These are phyloP conservation scores for Pichia sp. DNA, from an alignment of 1,139 yeast genomes.

Conservation along the genomic window DNA sequence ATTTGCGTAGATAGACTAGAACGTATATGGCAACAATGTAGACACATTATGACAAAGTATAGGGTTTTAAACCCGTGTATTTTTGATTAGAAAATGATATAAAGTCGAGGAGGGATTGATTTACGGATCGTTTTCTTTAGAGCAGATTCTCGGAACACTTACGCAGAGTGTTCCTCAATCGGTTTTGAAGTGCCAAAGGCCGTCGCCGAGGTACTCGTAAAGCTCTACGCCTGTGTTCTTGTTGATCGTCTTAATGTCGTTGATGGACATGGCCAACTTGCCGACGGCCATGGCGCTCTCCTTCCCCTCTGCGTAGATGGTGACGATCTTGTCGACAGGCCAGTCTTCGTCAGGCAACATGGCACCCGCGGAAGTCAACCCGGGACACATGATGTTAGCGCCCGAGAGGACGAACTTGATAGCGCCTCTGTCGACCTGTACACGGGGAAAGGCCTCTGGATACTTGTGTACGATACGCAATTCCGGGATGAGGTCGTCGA, in stretches of 20 bases:
- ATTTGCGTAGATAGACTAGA: background rate
- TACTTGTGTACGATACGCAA: conserved; percentile 75
- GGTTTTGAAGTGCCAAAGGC: conserved; percentile 61
- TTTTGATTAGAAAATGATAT: background rate
- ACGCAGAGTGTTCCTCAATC: no score
- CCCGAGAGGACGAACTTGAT: conserved; percentile 91
- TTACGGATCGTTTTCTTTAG: no score
- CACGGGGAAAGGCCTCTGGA: conserved; percentile 77
- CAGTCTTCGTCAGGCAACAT: conserved; percentile 66
- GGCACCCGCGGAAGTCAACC: conserved; percentile 89
- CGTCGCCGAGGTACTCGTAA: conserved; percentile 85
- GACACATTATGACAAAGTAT: no score
- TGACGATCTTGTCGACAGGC: conserved; percentile 66
- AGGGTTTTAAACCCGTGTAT: no score
- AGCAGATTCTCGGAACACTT: no score
- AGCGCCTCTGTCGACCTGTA: conserved; percentile 94
- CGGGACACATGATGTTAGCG: conserved; percentile 97
- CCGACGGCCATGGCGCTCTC: conserved; percentile 91
- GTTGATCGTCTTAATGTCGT: conserved; percentile 76
- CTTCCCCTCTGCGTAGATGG: conserved; percentile 89
- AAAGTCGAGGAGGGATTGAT: background rate
- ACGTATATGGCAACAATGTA: background rate
- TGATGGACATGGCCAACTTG: conserved; percentile 79
- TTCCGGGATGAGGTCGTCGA: conserved; percentile 78
- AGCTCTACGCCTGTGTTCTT: conserved; percentile 91